Evolutionary conservation across 805 yeast genomes (phyloP).

Genomic region (Pichia deserticola): DNA sequence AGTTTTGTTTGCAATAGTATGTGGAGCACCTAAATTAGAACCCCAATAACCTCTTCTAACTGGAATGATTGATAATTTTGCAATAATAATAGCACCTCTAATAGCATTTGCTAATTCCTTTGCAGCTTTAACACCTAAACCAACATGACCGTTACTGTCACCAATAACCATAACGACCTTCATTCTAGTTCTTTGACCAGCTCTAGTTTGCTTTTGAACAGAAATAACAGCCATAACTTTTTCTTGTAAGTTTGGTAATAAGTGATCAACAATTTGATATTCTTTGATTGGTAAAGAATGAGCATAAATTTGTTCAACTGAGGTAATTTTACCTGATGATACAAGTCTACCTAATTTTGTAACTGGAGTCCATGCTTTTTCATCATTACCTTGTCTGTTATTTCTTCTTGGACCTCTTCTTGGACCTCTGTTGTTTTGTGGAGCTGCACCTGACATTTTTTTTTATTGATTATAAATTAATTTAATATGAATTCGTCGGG

Average conservation of each 20-base stretch:
- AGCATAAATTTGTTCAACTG: slow-evolving; percentile 97
- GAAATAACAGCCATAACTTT: slow-evolving; percentile 99
- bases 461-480: slow-evolving; percentile 3
- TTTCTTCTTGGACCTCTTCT: slow-evolving; percentile 54
- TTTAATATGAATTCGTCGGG: slow-evolving; percentile 38
- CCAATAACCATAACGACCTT: slow-evolving; percentile 99
- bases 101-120: slow-evolving; percentile 99
- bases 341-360: slow-evolving; percentile 99
- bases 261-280: slow-evolving; percentile 95
- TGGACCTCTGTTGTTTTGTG: slow-evolving; percentile 33
- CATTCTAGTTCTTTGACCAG: slow-evolving; percentile 99
- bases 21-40: slow-evolving; percentile 98
- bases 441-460: slow-evolving; percentile 41
- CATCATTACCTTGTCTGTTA: slow-evolving; percentile 81
- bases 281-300: slow-evolving; percentile 99
- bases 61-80: slow-evolving; percentile 97
- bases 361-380: slow-evolving; percentile 99
- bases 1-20: slow-evolving; percentile 95
- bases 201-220: slow-evolving; percentile 99
- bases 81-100: slow-evolving; percentile 99
- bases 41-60: slow-evolving; percentile 99
- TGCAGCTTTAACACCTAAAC: slow-evolving; percentile 99
- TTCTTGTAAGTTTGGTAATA: slow-evolving; percentile 93
- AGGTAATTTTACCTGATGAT: slow-evolving; percentile 94
- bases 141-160: slow-evolving; percentile 99